phyloP scores from a whole-genome alignment of 1,284 basidiomycete genomes.

The Cutaneotrichosporon sp. region DNA sequence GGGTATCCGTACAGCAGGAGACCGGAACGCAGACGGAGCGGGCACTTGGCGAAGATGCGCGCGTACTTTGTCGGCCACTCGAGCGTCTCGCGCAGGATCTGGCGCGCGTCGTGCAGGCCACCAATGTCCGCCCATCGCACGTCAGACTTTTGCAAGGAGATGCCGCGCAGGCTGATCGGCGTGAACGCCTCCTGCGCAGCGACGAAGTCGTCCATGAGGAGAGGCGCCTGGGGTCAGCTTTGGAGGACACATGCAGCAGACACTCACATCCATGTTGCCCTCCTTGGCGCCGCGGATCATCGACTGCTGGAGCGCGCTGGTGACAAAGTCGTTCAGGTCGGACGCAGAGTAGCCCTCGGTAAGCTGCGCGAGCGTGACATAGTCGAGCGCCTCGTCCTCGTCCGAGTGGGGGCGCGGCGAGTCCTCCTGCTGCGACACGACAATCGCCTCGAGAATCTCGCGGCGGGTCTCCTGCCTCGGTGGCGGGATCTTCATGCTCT shows the following conservation, averaged over 20 bases:
- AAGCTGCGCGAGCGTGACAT: conserved; percentile 72
- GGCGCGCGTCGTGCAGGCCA: conserved; percentile 77
- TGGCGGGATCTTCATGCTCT: conserved; percentile 71
- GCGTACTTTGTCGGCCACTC: conserved; percentile 99
- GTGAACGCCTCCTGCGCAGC: conserved; percentile 83
- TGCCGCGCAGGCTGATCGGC: conserved; percentile 82
- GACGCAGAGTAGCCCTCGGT: conserved; percentile 92
- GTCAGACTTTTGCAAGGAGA: conserved; percentile 85
- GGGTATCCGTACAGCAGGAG: conserved; percentile 93
- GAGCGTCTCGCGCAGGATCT: conserved; percentile 85
- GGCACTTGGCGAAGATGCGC: conserved; percentile 90
- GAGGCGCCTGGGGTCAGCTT: conserved; percentile 14
- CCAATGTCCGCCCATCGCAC: conserved; percentile 93
- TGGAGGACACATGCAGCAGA: neutral
- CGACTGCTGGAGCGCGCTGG: conserved; percentile 83
- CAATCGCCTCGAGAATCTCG: conserved; percentile 69
- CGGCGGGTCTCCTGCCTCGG: conserved; percentile 55
- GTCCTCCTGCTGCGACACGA: conserved; percentile 52
- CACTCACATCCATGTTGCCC: conserved; percentile 18
- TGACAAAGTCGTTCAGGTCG: conserved; percentile 84
- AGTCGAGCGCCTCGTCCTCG: conserved; percentile 64
- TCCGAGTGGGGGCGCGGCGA: conserved; percentile 18
- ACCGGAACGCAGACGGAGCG: conserved; percentile 86
- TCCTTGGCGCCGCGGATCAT: conserved; percentile 63
- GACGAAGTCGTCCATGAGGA: conserved; percentile 66